Percentiles rank a stretch among this genome's conserved stretches.
Conservation (phyloP, 2,329 filamentous ascomycete species). For the Verruconis gallopava region DNA sequence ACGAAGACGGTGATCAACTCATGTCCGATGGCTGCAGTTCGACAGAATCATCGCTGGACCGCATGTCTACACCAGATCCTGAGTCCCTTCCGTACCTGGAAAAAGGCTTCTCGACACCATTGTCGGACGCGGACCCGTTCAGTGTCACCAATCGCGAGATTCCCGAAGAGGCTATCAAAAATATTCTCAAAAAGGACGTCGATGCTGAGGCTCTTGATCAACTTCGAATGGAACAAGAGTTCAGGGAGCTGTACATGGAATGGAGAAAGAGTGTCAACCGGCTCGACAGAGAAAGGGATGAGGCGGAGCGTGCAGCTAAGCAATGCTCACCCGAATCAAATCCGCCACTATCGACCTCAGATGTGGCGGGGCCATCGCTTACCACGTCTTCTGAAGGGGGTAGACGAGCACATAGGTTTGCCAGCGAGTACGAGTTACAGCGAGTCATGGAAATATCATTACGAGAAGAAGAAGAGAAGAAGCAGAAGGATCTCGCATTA, state of each 20-base stretch:
- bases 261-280: slow-evolving; percentile 21
- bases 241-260: slow-evolving; percentile 25
- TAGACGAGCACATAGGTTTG: slow-evolving; percentile 43
- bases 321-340: slow-evolving; percentile 9
- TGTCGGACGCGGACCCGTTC: slow-evolving; percentile 27
- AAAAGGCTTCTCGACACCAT: slow-evolving; percentile 29
- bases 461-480: slow-evolving; percentile 55
- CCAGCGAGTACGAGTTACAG: slow-evolving; percentile 61
- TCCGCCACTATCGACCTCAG: neutral
- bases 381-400: slow-evolving; percentile 8
- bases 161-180: slow-evolving; percentile 25
- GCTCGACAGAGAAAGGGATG: slow-evolving; percentile 9
- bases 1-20: slow-evolving; percentile 4
- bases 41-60: slow-evolving; percentile 16
- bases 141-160: slow-evolving; percentile 22
- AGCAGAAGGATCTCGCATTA: slow-evolving; percentile 46
- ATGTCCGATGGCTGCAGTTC: slow-evolving; percentile 9
- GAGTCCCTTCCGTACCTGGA: slow-evolving; percentile 32
- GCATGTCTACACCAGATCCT: slow-evolving; percentile 27
- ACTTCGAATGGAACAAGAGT: slow-evolving; percentile 6
- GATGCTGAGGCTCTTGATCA: slow-evolving; percentile 20
- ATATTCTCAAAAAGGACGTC: slow-evolving; percentile 20
- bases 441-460: slow-evolving; percentile 59
- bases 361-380: slow-evolving; percentile 1
- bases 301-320: slow-evolving; percentile 3